Base-by-base conservation (phyloP, 2,329 filamentous ascomycete genomes). In the Emericellopsis atlantica region DNA sequence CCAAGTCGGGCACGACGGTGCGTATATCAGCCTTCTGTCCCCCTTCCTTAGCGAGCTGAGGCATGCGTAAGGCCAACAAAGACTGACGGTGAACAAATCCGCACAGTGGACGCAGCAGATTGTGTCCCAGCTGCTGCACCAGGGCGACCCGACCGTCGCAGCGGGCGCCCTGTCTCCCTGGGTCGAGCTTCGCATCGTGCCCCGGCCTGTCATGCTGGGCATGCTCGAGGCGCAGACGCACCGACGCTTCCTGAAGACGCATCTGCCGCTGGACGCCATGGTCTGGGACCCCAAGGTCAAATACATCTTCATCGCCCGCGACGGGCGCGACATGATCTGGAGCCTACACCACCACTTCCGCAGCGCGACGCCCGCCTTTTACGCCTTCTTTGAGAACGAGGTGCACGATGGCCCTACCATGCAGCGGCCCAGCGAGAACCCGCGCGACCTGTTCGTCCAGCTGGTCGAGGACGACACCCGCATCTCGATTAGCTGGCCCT, bases 131-230 rank as follows among this genome's bases (percentile, higher is more conserved):
- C 34, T 45, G 3, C 32, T 41, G 43, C 66, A 68, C 51, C 56
- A 65, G 45, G 65, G 50, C n/a, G 62, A 69, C 43, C 53, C 68
- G 40, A 66, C 61, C 11, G 33, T 43, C 9, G 12, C 33, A 5
- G 7, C 31, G 16, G 43, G 40, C 37, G 6, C 18, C 8, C 6
- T 40, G 12, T 45, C 43, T 9, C 43, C 40, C 1, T 45, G 43
- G 43, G 24, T 43, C 23, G 43, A 45, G 4, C 16, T 43, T 15
- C 43, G 43, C 10, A 12, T 39, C 18, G 15, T 40, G n/a, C 37
- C 37, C 15, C 32, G 22, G 3, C 37, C 42, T 14, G 37, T n/a
- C 8, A 31, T 43, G 18, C 18, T 42, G 11, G 18, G 14, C 32
- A 34, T 43, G 23, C 15, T 43, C 5, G 33, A 38, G n/a, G 37